Percentiles rank a stretch among this genome's conserved stretches.
Evolutionary conservation across 352 stramenopile species (phyloP).

Genomic region (Phytophthora ramorum): DNA sequence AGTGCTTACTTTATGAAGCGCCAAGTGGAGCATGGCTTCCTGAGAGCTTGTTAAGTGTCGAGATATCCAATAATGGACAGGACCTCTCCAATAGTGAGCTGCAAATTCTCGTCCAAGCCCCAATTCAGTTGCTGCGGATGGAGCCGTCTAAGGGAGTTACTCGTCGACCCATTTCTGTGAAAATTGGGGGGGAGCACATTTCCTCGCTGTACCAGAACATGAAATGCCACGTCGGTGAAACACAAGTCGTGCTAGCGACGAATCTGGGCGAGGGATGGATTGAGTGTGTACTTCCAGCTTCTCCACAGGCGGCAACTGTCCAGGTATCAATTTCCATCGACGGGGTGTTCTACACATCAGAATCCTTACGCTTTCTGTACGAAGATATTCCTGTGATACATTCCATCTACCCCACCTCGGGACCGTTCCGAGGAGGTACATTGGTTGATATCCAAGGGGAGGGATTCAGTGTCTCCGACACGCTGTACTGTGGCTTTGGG

Average conservation of each 20-base stretch:
- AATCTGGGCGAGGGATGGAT: conserved; percentile 42
- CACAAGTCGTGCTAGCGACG: conserved; percentile 23
- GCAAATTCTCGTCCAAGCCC: conserved; percentile 56
- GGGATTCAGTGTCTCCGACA: conserved; percentile 27
- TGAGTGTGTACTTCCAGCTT: conserved; percentile 43
- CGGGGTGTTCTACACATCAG: conserved; percentile 33
- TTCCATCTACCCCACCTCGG: conserved; percentile 47
- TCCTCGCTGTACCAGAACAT: conserved; percentile 34
- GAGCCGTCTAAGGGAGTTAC: conserved; percentile 31
- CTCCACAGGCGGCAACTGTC: not conserved
- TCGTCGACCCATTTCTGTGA: conserved; percentile 22
- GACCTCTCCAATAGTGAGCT: conserved; percentile 91
- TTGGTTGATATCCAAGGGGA: conserved; percentile 39
- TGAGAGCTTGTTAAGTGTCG: conserved; percentile 50
- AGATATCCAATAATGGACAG: conserved; percentile 93
- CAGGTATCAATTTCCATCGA: conserved; percentile 40
- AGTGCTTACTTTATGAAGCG: conserved; percentile 35
- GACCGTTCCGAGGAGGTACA: conserved; percentile 54
- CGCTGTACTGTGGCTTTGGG: conserved; percentile 52
- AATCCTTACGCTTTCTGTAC: conserved; percentile 42
- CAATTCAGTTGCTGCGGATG: conserved; percentile 27
- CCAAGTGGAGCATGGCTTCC: conserved; percentile 7
- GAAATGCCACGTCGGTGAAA: conserved; percentile 53
- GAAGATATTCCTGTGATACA: conserved; percentile 51
- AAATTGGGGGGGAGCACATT: conserved; percentile 36